Base-by-base conservation (phyloP, 345 rosid species). In the Linum lewisii region DNA sequence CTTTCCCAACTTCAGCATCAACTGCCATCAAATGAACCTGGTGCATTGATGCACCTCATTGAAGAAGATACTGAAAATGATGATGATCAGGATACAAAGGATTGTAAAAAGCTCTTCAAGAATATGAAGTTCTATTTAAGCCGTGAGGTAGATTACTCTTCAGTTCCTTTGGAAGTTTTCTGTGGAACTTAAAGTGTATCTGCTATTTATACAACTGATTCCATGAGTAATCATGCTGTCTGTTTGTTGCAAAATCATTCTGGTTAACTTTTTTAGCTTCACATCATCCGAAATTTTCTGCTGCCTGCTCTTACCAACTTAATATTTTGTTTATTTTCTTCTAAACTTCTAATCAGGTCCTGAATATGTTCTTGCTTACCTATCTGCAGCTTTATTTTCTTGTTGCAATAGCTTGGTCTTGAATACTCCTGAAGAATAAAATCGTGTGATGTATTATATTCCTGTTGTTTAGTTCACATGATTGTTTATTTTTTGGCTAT, bases 1-100 rank as follows among this genome's bases (percentile, higher is more conserved):
- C 95, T 93, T 60, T 89, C 99, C 34, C 97, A 93, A 73, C 87
- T 93, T 65, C 99, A 93, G 63, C 90, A 78, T 73, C 99, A 89
- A 73, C 92, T 93, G 61, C 91, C 97, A 62, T 69, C 91, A 29
- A 89, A 85, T 71, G 91, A 89, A 78, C 88, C 96, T 65, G 95
- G 97, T 64, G 95, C 96, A 24, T 58, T 93, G 69, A 89, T 89
- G 97, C 91, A 84, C 72, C 81, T 89, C 36, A 85, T 93, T 62
- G 84, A 79, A 62, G 81, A 79, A 72, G 57, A 65, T 47, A 65
- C 63, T 70, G 91, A 84, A 64, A 68, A 79, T 51, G 97, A 93
- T 69, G 99, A 93, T 52, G 99, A 89, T 82, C 85, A 83, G 69
- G 96, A 84, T 70, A 89, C 95, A 51, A 85, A 66, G 76, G 78